A percentile compares a stretch with the other conserved stretches of the same genome.
Conservation (phyloP, 1,139 yeast genomes). For the Scheffersomyces segobiensis region DNA sequence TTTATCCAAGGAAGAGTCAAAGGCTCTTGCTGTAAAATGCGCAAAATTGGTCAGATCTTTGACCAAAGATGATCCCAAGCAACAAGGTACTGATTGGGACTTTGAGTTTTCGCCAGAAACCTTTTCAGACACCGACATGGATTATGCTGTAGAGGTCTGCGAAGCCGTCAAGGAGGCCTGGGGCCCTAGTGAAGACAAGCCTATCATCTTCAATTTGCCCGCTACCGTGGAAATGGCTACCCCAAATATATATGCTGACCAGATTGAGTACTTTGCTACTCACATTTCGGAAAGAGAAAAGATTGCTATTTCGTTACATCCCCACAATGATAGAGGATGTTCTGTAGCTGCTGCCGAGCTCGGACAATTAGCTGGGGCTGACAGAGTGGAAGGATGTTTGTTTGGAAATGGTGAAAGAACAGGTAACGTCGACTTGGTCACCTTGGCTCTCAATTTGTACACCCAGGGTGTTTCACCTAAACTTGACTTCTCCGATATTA, state of each 20-base stretch:
- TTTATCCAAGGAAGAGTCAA: slow-evolving; percentile 76
- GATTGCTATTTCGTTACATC: slow-evolving; percentile 86
- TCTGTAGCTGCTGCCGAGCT: slow-evolving; percentile 98
- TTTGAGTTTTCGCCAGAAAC: slow-evolving; percentile 96
- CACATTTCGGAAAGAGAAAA: slow-evolving; percentile 81
- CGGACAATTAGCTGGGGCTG: slow-evolving; percentile 94
- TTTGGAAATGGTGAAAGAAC: slow-evolving; percentile 99
- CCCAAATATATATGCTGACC: slow-evolving; percentile 96
- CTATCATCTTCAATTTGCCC: slow-evolving; percentile 93
- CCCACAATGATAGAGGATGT: slow-evolving; percentile 97
- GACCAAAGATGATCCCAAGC: slow-evolving; percentile 84
- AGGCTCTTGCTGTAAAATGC: slow-evolving; percentile 79
- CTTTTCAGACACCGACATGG: slow-evolving; percentile 85
- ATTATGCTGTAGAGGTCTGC: slow-evolving; percentile 80
- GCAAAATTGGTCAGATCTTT: slow-evolving; percentile 76
- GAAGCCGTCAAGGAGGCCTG: slow-evolving; percentile 95
- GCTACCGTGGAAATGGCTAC: slow-evolving; percentile 97
- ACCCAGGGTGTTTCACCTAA: slow-evolving; percentile 91
- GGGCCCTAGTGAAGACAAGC: slow-evolving; percentile 81
- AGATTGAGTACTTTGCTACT: slow-evolving; percentile 84
- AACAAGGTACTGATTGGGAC: slow-evolving; percentile 76
- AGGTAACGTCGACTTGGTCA: slow-evolving; percentile 94
- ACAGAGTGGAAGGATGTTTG: slow-evolving; percentile 95
- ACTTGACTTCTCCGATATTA: slow-evolving; percentile 83
- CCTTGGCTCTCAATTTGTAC: slow-evolving; percentile 88